phyloP scores from a whole-genome alignment of 352 stramenopile genomes.

The Aphanomyces euteiches region DNA sequence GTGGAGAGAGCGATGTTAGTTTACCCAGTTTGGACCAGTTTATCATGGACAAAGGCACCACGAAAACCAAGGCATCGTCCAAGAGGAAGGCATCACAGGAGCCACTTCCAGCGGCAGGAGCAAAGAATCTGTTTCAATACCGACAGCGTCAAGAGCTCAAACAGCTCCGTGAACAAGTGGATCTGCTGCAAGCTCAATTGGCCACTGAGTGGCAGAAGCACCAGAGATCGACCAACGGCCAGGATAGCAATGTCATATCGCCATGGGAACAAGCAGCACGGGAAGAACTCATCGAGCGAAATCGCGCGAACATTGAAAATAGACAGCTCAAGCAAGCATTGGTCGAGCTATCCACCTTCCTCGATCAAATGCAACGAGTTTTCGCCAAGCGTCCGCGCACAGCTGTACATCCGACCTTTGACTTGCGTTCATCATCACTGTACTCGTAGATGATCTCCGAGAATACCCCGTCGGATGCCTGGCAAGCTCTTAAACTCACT shows the following conservation, averaged over 20 bases:
- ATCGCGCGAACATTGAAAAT: conserved; percentile 12
- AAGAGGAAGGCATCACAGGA: not conserved
- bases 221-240: not conserved
- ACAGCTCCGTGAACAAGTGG: not conserved
- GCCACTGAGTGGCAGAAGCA: not conserved
- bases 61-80: too few species aligned
- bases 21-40: not conserved
- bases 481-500: conserved; percentile 10
- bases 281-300: conserved; percentile 1
- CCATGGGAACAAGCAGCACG: conserved; percentile 14
- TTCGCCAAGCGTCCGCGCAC: conserved; percentile 18
- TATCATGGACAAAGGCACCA: too few species aligned
- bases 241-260: not conserved
- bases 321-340: conserved; percentile 7
- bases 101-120: not conserved
- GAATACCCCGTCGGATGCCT: not conserved
- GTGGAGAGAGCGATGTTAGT: not conserved
- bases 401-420: not conserved
- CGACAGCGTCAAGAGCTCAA: conserved; percentile 3
- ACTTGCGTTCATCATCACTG: not conserved
- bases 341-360: conserved; percentile 3
- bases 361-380: conserved; percentile 18
- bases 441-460: too few species aligned
- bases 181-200: not conserved
- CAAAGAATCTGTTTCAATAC: conserved; percentile 8